phyloP scores from a whole-genome alignment of 345 rosid genomes.

The Hibiscus mutabilis region DNA sequence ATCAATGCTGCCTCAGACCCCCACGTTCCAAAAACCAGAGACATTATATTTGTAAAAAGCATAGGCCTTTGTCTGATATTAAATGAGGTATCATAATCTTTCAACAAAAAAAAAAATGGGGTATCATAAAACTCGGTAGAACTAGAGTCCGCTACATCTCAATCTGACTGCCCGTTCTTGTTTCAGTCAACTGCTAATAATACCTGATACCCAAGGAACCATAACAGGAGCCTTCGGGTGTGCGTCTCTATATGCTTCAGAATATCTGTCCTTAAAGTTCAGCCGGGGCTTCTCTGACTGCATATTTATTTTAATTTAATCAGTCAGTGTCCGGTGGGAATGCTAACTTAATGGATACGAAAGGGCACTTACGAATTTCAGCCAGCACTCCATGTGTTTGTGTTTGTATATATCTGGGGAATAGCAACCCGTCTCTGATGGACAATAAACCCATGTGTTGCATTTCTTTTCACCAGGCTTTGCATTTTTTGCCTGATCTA shows the following conservation, averaged over 20 bases:
- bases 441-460: conserved; percentile 98
- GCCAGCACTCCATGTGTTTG: conserved; percentile 90
- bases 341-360: not conserved
- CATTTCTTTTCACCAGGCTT: conserved; percentile 78
- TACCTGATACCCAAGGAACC: conserved; percentile 96
- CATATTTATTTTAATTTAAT: conserved; percentile 19
- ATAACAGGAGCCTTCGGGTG: conserved; percentile 77
- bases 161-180: not conserved
- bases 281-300: conserved; percentile 77
- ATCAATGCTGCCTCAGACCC: not conserved
- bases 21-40: no score
- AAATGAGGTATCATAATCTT: not conserved
- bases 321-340: not conserved
- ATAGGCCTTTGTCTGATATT: not conserved
- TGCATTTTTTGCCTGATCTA: conserved; percentile 76
- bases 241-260: conserved; percentile 62
- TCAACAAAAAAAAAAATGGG: no score
- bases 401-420: conserved; percentile 92
- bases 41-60: not conserved
- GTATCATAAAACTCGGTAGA: not conserved
- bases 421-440: conserved; percentile 69
- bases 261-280: conserved; percentile 70
- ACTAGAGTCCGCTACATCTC: not conserved
- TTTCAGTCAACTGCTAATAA: conserved; percentile 37
- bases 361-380: conserved; percentile 63